Conservation (phyloP, 2,329 filamentous ascomycete species). For the Trichoderma koningii region DNA sequence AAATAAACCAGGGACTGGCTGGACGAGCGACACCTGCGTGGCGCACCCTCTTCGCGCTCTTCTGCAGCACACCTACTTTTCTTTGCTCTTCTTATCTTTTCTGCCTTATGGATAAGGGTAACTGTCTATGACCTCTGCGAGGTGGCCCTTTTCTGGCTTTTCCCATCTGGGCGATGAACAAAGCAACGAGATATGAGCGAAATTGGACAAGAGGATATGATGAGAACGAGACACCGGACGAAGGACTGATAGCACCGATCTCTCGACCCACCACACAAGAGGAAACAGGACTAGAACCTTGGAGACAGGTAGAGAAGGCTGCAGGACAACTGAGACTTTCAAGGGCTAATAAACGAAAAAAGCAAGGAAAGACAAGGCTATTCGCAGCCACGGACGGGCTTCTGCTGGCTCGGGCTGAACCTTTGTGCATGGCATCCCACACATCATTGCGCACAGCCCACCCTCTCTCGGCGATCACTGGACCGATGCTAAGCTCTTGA, state of each 20-base stretch:
- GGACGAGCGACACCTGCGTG: not conserved
- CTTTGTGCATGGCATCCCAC: not conserved
- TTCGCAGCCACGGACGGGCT: not conserved
- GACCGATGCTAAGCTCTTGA: not conserved
- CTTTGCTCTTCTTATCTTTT: not conserved
- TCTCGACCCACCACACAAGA: not conserved
- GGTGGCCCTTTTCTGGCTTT: not conserved
- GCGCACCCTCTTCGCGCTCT: not conserved
- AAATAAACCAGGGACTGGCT: slow-evolving; percentile 43
- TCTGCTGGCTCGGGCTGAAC: not conserved
- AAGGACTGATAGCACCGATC: not conserved
- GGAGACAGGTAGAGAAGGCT: not conserved
- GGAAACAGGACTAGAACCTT: slow-evolving; percentile 9
- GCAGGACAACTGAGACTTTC: not conserved
- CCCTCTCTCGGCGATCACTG: not conserved
- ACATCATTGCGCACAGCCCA: not conserved
- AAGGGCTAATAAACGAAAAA: slow-evolving; percentile 14
- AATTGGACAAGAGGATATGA: not conserved
- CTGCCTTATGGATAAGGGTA: too few species aligned
- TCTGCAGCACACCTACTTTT: not conserved
- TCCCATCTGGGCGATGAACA: not conserved
- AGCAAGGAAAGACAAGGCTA: slow-evolving; percentile 6
- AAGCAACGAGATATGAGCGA: not conserved
- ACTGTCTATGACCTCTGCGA: not conserved
- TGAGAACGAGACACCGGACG: not conserved